These are phyloP conservation scores for Aspergillus clavatus DNA, from an alignment of 2,329 filamentous ascomycete genomes.

Conservation along the genomic window DNA sequence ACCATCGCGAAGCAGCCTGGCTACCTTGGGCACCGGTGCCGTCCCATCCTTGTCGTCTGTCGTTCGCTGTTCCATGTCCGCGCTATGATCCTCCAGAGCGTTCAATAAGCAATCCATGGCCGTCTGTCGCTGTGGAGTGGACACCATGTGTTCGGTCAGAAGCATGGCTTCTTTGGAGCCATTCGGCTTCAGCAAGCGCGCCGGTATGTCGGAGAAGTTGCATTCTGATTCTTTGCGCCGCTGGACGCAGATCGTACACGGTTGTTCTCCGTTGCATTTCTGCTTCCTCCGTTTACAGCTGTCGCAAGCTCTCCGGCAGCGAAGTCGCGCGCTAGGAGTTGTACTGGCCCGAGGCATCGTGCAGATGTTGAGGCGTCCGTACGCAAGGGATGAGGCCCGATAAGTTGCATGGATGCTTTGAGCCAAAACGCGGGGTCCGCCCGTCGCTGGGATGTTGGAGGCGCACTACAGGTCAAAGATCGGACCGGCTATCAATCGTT, in stretches of 20 bases:
- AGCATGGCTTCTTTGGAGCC: conserved; percentile 29
- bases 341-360: conserved; percentile 30
- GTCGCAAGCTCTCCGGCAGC: conserved; percentile 40
- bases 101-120: conserved; percentile 33
- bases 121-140: conserved; percentile 29
- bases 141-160: conserved; percentile 27
- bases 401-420: not conserved
- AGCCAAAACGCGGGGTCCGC: not conserved
- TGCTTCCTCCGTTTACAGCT: conserved; percentile 47
- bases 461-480: not conserved
- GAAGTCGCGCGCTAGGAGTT: conserved; percentile 27
- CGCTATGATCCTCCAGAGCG: conserved; percentile 29
- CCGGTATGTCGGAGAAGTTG: conserved; percentile 37
- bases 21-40: conserved; percentile 35
- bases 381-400: not conserved
- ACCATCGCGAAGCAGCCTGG: conserved; percentile 47
- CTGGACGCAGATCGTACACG: conserved; percentile 48
- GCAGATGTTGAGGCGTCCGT: not conserved
- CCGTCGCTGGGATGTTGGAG: not conserved
- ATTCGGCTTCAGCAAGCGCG: conserved; percentile 30
- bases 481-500: not conserved
- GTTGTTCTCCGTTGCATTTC: conserved; percentile 49
- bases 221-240: conserved; percentile 40
- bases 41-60: conserved; percentile 30
- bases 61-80: conserved; percentile 25